phyloP scores from a whole-genome alignment of 495 filamentous ascomycete species.

The Apiosordaria backusii region DNA sequence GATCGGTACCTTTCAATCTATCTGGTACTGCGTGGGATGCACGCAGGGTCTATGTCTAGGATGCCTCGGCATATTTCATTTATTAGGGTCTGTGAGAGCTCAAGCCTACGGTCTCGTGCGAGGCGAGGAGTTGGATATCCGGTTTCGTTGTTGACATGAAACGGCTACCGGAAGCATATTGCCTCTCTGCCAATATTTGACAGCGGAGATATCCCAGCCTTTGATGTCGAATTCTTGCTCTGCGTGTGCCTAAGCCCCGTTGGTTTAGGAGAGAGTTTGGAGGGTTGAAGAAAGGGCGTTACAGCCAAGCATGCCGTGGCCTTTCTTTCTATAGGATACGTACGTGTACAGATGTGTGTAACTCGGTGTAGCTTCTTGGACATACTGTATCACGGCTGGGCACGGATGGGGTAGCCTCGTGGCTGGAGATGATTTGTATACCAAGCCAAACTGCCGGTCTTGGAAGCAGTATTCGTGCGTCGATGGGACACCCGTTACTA shows the following conservation, averaged over 20 bases:
- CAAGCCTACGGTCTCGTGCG: neutral
- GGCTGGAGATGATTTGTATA: neutral
- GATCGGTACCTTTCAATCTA: neutral
- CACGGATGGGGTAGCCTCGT: neutral
- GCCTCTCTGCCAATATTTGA: neutral
- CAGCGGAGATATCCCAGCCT: neutral
- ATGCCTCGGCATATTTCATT: neutral
- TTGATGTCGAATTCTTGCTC: neutral
- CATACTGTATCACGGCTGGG: conserved; percentile 1
- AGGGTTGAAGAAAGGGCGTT: neutral
- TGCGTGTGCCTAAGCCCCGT: no score
- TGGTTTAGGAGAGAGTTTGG: neutral
- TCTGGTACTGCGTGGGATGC: neutral
- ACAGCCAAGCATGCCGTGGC: conserved; percentile 1
- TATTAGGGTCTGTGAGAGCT: neutral
- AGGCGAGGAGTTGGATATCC: neutral
- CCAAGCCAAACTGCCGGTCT: neutral
- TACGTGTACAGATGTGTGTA: neutral
- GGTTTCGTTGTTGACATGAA: neutral
- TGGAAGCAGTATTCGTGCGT: neutral
- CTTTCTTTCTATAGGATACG: neutral
- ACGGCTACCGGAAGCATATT: neutral
- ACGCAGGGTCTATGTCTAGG: neutral
- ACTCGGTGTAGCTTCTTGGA: neutral
- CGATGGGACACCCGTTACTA: neutral